Evolutionary conservation across 2,329 filamentous ascomycete species (phyloP), one percentile per base, ranked within the genome.

Genomic region (Trichoderma oligosporum): DNA sequence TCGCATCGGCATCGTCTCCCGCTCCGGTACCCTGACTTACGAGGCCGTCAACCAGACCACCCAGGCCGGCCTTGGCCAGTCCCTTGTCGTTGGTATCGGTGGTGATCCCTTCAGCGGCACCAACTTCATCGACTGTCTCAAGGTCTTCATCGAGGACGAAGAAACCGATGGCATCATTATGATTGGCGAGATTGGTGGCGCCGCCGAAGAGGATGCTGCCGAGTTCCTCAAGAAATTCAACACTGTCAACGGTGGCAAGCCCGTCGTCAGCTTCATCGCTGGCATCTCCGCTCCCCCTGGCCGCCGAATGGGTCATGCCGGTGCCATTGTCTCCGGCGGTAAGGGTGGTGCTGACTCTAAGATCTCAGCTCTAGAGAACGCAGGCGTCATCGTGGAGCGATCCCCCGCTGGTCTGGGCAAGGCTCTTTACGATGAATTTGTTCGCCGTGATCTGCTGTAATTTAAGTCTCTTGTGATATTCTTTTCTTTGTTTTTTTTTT

Each of bases 31-130:
- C 66, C 86, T 99, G 63, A 99, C 94, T 71, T 99, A 99, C 82
- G 94, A 99, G 82, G 94, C 94, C 72, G 94, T 99, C 78, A 97
- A 97, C 84, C 94, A 99, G 81, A 99, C 94, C 70, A 97, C 94
- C 65, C 89, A 94, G 82, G 88, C 91, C 68, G 94, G 94, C 63
- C 89, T 99, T 60, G 94, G 94, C 64, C 94, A 99, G 82, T 97
- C 92, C 29, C 90, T 99, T 68, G 94, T 99, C 70, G 89, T 99
- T 69, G 94, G 94, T 71, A 97, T 99, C 69, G 94, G 94, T 64
- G 94, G 94, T 78, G 94, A 99, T 78, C 94, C 94, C 68, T 99
- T 99, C 83, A 93, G 88, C 70, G 94, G 94, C 68, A 97, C 94
- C 77, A 97, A 96, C 85, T 99, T 97, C 82, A 97, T 99, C 78